A percentile compares a stretch with the other conserved stretches of the same genome.
Conservation (phyloP, 495 filamentous ascomycete genomes). For the Aspergillus steynii region DNA sequence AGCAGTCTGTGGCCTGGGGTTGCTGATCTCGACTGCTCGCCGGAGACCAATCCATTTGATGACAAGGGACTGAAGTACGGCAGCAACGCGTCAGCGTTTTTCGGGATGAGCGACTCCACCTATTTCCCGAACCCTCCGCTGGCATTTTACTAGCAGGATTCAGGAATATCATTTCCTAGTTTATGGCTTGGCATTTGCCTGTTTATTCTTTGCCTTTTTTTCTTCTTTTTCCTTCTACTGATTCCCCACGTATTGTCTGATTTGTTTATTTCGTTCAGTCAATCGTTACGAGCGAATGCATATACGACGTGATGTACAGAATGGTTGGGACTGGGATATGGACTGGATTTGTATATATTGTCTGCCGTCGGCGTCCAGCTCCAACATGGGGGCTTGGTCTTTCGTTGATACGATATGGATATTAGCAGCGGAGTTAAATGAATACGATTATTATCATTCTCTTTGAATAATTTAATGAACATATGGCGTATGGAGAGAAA, state of each 20-base stretch:
- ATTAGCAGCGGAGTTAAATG: too few relatives aligned
- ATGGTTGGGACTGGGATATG: not conserved
- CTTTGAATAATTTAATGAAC: too few relatives aligned
- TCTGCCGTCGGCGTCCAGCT: not conserved
- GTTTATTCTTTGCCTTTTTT: slow-evolving; percentile 3
- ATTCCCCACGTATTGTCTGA: not conserved
- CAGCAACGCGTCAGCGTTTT: slow-evolving; percentile 23
- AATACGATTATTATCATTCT: too few relatives aligned
- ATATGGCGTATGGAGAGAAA: too few relatives aligned
- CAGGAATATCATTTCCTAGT: not conserved
- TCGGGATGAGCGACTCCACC: slow-evolving; percentile 28
- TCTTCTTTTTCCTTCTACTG: slow-evolving; percentile 1
- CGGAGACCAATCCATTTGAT: slow-evolving; percentile 30
- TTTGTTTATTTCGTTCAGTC: slow-evolving; percentile 3
- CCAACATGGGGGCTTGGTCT: not conserved
- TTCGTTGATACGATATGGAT: too few relatives aligned
- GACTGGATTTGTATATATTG: not conserved
- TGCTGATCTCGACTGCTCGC: slow-evolving; percentile 29
- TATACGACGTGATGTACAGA: slow-evolving; percentile 4
- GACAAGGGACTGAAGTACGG: slow-evolving; percentile 34
- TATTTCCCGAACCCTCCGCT: slow-evolving; percentile 32
- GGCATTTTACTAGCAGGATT: slow-evolving; percentile 24
- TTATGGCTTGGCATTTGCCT: not conserved
- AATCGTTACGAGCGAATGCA: slow-evolving; percentile 1
- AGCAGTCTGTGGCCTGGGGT: slow-evolving; percentile 39